Evolutionary conservation across 2,329 filamentous ascomycete species (phyloP).

Genomic region (Aspergillus intermedius): DNA sequence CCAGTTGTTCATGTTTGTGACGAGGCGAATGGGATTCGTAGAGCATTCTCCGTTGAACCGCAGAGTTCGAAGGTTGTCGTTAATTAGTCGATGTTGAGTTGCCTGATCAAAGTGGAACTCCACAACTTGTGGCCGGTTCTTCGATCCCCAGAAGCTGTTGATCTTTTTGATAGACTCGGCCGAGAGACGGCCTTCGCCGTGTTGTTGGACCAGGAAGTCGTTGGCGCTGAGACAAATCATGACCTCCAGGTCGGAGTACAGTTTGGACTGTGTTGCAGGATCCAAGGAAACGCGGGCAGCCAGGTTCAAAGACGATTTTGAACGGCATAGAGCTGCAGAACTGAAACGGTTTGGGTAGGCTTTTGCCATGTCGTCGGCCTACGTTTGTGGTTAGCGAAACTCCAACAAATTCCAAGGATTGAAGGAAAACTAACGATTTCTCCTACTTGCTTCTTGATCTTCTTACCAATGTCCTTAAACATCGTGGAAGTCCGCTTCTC

Average conservation of each 20-base stretch:
- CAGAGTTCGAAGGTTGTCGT: constrained; percentile 40
- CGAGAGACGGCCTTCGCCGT: constrained; percentile 33
- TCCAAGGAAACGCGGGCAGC: constrained; percentile 35
- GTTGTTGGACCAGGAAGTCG: constrained; percentile 38
- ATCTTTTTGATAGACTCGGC: constrained; percentile 34
- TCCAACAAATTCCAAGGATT: neutral
- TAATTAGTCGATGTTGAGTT: constrained; percentile 45
- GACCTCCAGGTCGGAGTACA: constrained; percentile 42
- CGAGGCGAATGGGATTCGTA: constrained; percentile 32
- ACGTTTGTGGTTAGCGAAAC: constrained; percentile 1
- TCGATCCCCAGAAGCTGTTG: constrained; percentile 37
- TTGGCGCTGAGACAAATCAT: constrained; percentile 42
- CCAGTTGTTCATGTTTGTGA: constrained; percentile 47
- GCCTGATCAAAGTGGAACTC: constrained; percentile 49
- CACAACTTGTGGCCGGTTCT: constrained; percentile 43
- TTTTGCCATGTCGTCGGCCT: constrained; percentile 24
- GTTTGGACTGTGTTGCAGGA: constrained; percentile 34
- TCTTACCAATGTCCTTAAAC: constrained; percentile 31
- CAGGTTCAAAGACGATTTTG: constrained; percentile 16
- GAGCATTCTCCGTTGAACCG: constrained; percentile 40
- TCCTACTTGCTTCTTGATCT: constrained; percentile 33
- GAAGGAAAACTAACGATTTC: constrained; percentile 25
- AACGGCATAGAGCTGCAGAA: constrained; percentile 2
- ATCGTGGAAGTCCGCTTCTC: constrained; percentile 23
- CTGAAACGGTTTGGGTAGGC: constrained; percentile 9